Conservation (phyloP, 495 filamentous ascomycete genomes). For the Penicillium crystallinum region DNA sequence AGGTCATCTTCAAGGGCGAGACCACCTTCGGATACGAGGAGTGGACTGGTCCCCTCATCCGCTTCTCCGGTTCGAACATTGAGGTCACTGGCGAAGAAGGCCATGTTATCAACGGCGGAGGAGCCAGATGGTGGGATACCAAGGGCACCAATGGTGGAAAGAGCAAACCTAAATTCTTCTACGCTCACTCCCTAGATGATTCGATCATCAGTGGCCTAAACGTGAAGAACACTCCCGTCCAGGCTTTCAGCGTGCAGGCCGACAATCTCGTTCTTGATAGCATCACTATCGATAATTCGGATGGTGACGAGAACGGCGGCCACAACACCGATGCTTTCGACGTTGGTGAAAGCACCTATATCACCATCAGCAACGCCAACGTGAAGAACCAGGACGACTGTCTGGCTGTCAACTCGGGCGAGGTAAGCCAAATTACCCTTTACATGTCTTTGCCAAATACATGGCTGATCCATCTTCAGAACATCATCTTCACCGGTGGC, state of each 20-base stretch:
- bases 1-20: constrained; percentile 48
- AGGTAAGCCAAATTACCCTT: neutral
- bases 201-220: constrained; percentile 41
- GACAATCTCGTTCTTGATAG: constrained; percentile 44
- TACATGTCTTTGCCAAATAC: neutral
- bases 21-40: constrained; percentile 51
- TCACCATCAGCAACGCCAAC: constrained; percentile 51
- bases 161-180: constrained; percentile 56
- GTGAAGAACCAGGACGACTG: constrained; percentile 62
- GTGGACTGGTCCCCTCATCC: constrained; percentile 49
- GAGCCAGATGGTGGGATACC: constrained; percentile 49
- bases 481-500: constrained; percentile 52
- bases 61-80: constrained; percentile 41
- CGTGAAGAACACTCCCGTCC: constrained; percentile 59
- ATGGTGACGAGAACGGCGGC: constrained; percentile 45
- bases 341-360: constrained; percentile 43
- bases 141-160: constrained; percentile 51
- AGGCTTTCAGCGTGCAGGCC: constrained; percentile 53
- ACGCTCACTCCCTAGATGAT: constrained; percentile 41
- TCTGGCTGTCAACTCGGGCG: constrained; percentile 56
- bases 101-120: constrained; percentile 41
- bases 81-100: constrained; percentile 37
- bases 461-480: constrained; percentile 15
- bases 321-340: constrained; percentile 69
- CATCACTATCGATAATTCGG: constrained; percentile 58